These are phyloP conservation scores for Peziza echinospora DNA, from an alignment of 495 filamentous ascomycete genomes.

Conservation along the genomic window DNA sequence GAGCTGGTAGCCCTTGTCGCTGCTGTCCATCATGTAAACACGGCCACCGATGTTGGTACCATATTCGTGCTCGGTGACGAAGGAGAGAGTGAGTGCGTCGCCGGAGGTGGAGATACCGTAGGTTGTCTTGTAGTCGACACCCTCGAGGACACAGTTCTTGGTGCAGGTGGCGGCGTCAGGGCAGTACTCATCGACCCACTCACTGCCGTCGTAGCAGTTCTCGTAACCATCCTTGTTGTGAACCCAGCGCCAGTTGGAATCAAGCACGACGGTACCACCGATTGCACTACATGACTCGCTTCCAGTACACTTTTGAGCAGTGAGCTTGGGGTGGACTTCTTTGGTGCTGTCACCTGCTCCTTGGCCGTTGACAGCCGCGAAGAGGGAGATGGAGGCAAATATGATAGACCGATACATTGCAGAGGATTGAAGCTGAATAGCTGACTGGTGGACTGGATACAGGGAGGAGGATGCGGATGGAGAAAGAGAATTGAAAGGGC, in stretches of 20 bases:
- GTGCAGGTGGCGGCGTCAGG: conserved; percentile 23
- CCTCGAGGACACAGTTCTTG: conserved; percentile 27
- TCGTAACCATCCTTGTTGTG: conserved; percentile 20
- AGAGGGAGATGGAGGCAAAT: too few species aligned
- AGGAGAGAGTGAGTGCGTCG: conserved; percentile 29
- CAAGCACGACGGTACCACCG: conserved; percentile 25
- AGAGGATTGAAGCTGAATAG: too few species aligned
- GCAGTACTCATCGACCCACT: too few species aligned
- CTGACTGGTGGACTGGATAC: too few species aligned
- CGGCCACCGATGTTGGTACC: conserved; percentile 31
- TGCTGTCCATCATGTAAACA: conserved; percentile 32
- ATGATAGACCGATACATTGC: too few species aligned
- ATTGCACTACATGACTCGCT: conserved; percentile 29
- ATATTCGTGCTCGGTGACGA: conserved; percentile 32
- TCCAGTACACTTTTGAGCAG: conserved; percentile 34
- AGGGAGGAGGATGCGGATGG: too few species aligned
- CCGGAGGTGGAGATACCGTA: conserved; percentile 30
- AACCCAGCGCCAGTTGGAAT: conserved; percentile 33
- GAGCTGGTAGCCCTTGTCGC: conserved; percentile 33
- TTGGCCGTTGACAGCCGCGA: too few species aligned
- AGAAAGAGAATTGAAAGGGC: too few species aligned
- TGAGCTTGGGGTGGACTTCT: conserved; percentile 36
- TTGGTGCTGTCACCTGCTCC: too few species aligned
- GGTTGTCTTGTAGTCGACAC: conserved; percentile 27
- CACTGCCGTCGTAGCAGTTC: conserved; percentile 33